Base-by-base conservation (phyloP, 2,329 filamentous ascomycete genomes). In the Monosporascus sp. region DNA sequence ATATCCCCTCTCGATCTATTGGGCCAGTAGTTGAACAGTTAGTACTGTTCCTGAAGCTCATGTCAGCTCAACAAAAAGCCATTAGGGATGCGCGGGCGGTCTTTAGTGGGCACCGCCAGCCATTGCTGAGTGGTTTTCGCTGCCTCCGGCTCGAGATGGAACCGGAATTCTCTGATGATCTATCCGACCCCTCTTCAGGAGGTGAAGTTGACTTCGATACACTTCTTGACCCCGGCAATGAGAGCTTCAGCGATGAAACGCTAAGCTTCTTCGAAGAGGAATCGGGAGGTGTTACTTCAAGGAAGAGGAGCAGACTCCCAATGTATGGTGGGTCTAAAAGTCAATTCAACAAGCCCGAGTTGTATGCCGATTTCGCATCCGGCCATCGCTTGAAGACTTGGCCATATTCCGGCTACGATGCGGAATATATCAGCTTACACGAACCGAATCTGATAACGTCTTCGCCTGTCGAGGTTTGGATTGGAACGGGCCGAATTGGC, bases 91-190 rank as follows among this genome's bases (percentile, higher is more conserved):
- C 66, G 48, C 18, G 25, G 45, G 11, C 44, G 54, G 6, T 51
- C 50, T 46, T 62, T 57, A 39, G 39, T 8, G 66, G 67, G 3
- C 72, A 74, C 4, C 69, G 70, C 0, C 74, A 79, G 2, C 60
- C 70, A 2, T 60, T 78, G 3, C 65, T 85, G 6, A 60, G 63
- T 3, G 83, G 82, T 11, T 68, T 86, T n/a, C 72, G 76, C 51
- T 73, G 76, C 53, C 62, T 86, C 17, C 67, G 74, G 2, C 67
- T 86, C 6, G 82, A 85, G 60, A 77, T 85, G 54, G 74, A 77
- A 25, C 65, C 70, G 0, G 75, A 77, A 47, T 67, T 69, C 2
- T 64, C 66, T 11, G 70, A 73, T 3, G 71, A 73, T 24, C 60
- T 58, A 9, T 54, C 59, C 22, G 63, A 67, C 18, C 64, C 67